A percentile compares a stretch with the other conserved stretches of the same genome.
These are phyloP conservation scores for Colletotrichum brevisporum DNA, from an alignment of 2,329 filamentous ascomycete genomes.

Conservation along the genomic window DNA sequence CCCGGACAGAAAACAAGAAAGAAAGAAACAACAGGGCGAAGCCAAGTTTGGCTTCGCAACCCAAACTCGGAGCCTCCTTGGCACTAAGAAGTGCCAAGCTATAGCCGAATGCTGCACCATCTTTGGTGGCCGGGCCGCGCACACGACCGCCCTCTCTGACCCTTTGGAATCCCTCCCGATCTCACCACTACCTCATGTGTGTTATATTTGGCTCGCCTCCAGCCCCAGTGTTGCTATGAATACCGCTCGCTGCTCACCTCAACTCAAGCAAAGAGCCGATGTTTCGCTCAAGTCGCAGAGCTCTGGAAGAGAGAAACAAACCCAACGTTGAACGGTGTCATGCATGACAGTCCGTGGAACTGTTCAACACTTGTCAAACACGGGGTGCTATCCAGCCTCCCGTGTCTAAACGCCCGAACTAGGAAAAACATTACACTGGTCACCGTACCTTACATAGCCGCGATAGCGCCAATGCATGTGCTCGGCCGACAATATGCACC, in stretches of 20 bases:
- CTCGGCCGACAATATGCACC: slow-evolving; percentile 2
- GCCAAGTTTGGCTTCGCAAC: slow-evolving; percentile 21
- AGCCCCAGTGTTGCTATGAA: background rate
- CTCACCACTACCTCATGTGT: slow-evolving; percentile 15
- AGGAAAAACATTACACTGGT: background rate
- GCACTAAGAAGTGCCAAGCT: slow-evolving; percentile 24
- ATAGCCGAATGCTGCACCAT: slow-evolving; percentile 16
- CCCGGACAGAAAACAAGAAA: background rate
- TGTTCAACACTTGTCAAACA: slow-evolving; percentile 14
- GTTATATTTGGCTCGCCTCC: slow-evolving; percentile 1
- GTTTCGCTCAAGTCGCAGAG: background rate
- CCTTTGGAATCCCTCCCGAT: slow-evolving; percentile 5
- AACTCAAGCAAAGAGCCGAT: background rate
- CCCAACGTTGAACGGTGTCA: background rate
- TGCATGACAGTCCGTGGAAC: background rate
- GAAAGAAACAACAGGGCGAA: slow-evolving; percentile 16
- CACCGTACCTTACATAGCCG: slow-evolving; percentile 35
- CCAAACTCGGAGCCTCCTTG: slow-evolving; percentile 15
- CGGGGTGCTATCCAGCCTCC: slow-evolving; percentile 7
- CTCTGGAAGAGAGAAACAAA: background rate
- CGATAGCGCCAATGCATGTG: slow-evolving; percentile 26
- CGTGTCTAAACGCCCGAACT: background rate
- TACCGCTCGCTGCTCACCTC: background rate
- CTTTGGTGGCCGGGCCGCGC: slow-evolving; percentile 4
- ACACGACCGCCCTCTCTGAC: slow-evolving; percentile 9